Conservation (phyloP, 441 rosid genomes). For the Raphanus hybrid region DNA sequence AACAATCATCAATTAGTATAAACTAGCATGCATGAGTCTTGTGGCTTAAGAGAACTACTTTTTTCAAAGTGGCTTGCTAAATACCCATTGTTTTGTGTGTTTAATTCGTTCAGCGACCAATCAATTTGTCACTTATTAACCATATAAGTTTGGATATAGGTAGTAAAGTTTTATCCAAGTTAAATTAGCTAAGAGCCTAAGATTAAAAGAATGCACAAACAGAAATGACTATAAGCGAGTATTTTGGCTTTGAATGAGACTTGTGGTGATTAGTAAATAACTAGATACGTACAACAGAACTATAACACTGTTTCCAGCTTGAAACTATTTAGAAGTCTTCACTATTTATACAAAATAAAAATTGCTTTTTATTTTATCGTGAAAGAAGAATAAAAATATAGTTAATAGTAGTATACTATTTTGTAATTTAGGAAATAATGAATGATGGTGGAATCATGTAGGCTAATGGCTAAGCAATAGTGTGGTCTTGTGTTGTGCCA, state of each 20-base stretch:
- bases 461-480: slow-evolving; percentile 28
- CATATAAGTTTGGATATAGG: background rate
- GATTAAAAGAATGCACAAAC: background rate
- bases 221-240: background rate
- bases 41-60: slow-evolving; percentile 8
- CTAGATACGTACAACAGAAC: background rate
- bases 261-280: slow-evolving; percentile 14
- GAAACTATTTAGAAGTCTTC: slow-evolving; percentile 2
- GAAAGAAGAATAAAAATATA: background rate
- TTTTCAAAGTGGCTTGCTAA: background rate
- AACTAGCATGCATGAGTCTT: slow-evolving; percentile 18
- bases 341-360: background rate
- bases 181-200: background rate
- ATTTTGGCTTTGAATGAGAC: slow-evolving; percentile 26
- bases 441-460: slow-evolving; percentile 37
- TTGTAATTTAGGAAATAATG: slow-evolving; percentile 30
- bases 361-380: no score
- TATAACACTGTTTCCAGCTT: background rate
- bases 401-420: background rate
- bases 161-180: background rate
- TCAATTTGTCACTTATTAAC: background rate
- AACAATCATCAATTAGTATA: background rate
- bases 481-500: slow-evolving; percentile 63
- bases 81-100: slow-evolving; percentile 3
- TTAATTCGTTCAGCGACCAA: background rate